Evolutionary conservation across 2,329 filamentous ascomycete species (phyloP), one percentile per base, ranked within the genome.

Genomic region (Xylaria arbuscula): DNA sequence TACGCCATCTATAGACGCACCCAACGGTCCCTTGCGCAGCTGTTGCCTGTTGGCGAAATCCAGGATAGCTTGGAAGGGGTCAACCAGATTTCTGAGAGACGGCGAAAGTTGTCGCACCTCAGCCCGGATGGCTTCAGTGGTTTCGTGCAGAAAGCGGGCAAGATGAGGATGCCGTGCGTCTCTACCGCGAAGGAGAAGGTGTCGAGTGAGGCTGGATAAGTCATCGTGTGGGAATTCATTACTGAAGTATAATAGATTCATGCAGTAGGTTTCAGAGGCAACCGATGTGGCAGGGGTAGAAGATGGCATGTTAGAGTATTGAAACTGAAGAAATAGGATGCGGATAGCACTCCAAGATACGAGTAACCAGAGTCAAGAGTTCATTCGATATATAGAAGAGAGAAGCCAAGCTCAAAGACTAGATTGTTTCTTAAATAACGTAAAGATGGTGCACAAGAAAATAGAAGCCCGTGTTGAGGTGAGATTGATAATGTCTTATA

Each of bases 141-240:
- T 76, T 38, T 84, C 80, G 0, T 78, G 62, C 1, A 86, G 55
- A 71, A 86, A 85, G 2, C 62, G 42, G 1, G 82, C 81, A 11
- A 86, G 74, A 3, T 78, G 34, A 0, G 71, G 73, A 70, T 81
- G 77, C 2, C 71, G 63, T 38, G 71, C 77, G 68, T 80, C 78
- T 68, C 84, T 85, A 76, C 80, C 82, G 62, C 79, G 79, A 15
- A 67, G 68, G 36, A 80, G 78, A 11, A 86, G 73, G 80, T 42
- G 22, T 11, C 48, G 48, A 13, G 32, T 32, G 4, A 51, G 22
- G 22, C 32, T 22, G 3, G 28, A 24, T 24, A 51, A 51, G 22
- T 51, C 48, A 32, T 84, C 83, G n/a, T 75, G 77, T 0, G 84
- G 83, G 60, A 86, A 83, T 68, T 85, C 83, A 65, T 85, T 83